These are phyloP conservation scores for Stentor coeruleus DNA, from an alignment of 73 alveolate genomes.

Conservation along the genomic window DNA sequence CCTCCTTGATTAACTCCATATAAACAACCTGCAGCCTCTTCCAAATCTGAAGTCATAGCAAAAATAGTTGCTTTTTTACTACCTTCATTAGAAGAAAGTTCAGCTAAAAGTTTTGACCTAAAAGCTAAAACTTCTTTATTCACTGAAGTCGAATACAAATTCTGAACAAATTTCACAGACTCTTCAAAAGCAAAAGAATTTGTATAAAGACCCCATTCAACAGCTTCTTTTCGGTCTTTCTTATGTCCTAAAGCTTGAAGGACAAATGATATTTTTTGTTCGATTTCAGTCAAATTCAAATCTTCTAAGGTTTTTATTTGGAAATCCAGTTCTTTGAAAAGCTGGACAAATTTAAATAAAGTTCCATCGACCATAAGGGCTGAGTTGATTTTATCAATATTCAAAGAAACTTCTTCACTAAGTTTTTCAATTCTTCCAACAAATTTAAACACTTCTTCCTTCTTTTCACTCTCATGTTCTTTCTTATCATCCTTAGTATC, in stretches of 20 bases:
- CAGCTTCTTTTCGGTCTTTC: conserved; percentile 19
- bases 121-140: conserved; percentile 16
- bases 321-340: neutral
- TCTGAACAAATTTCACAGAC: neutral
- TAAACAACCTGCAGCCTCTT: conserved; percentile 6
- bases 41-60: conserved; percentile 2
- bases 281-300: neutral
- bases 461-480: neutral
- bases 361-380: neutral
- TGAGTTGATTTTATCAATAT: neutral
- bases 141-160: neutral
- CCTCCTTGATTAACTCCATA: conserved; percentile 2
- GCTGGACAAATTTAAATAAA: neutral
- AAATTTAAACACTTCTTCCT: neutral
- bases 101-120: neutral
- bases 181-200: neutral
- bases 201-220: neutral
- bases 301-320: conserved; percentile 4
- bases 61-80: neutral
- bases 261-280: neutral
- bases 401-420: neutral
- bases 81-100: neutral
- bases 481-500: neutral
- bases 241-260: neutral
- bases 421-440: neutral